Evolutionary conservation across 768 basidiomycete species (phyloP).

Genomic region (Tylopilus sp.): DNA sequence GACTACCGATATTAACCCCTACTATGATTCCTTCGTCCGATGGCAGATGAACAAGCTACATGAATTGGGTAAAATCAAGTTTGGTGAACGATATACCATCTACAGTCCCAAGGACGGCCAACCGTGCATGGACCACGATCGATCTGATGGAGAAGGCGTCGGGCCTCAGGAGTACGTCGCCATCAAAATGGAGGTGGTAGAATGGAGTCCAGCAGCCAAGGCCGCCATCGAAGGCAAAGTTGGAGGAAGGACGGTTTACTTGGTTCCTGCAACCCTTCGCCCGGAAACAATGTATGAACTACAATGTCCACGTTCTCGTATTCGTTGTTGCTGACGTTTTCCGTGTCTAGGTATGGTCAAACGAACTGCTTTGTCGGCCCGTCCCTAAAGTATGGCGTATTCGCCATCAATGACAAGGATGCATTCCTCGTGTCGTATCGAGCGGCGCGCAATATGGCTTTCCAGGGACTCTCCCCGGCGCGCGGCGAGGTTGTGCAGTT

Average conservation of each 20-base stretch:
- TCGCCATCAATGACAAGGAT: slow-evolving; percentile 80
- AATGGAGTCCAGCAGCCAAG: slow-evolving; percentile 75
- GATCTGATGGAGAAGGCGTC: slow-evolving; percentile 89
- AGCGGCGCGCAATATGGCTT: slow-evolving; percentile 96
- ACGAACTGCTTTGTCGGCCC: slow-evolving; percentile 97
- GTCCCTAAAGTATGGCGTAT: slow-evolving; percentile 87
- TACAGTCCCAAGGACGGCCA: slow-evolving; percentile 99
- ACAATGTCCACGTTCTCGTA: background rate
- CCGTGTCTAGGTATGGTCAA: slow-evolving; percentile 79
- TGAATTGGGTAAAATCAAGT: slow-evolving; percentile 88
- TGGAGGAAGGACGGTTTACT: slow-evolving; percentile 76
- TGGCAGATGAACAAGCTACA: slow-evolving; percentile 98
- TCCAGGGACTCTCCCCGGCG: slow-evolving; percentile 77
- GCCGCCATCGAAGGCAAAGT: slow-evolving; percentile 61
- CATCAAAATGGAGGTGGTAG: slow-evolving; percentile 88
- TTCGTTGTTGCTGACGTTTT: background rate
- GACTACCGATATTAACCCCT: slow-evolving; percentile 94
- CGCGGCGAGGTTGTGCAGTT: slow-evolving; percentile 74
- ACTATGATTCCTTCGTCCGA: slow-evolving; percentile 94
- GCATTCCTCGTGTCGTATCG: slow-evolving; percentile 88
- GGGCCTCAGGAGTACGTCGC: slow-evolving; percentile 95
- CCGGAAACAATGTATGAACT: slow-evolving; percentile 89
- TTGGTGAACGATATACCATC: slow-evolving; percentile 96
- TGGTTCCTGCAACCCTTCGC: slow-evolving; percentile 95
- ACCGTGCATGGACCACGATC: slow-evolving; percentile 99